Percentiles rank a stretch among this genome's conserved stretches.
phyloP scores from a whole-genome alignment of 768 basidiomycete species.

The Coprinellus aureogranulatus region DNA sequence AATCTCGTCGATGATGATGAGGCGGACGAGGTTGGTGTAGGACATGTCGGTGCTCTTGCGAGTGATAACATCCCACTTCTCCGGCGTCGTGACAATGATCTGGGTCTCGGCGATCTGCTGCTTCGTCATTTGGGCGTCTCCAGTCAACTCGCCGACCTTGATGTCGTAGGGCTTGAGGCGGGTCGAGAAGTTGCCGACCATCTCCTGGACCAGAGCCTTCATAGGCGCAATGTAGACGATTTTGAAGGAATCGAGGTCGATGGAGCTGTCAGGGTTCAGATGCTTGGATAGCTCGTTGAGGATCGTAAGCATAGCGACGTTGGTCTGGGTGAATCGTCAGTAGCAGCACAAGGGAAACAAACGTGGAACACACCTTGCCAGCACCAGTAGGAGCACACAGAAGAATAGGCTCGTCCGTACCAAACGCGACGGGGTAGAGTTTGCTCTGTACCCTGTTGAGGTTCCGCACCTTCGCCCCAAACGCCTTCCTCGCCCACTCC shows the following conservation, averaged over 20 bases:
- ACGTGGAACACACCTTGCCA: slow-evolving; percentile 75
- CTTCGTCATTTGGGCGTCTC: slow-evolving; percentile 97
- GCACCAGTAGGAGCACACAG: slow-evolving; percentile 98
- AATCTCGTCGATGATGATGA: slow-evolving; percentile 98
- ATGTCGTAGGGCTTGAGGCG: slow-evolving; percentile 71
- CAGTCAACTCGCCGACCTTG: slow-evolving; percentile 92
- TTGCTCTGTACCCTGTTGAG: slow-evolving; percentile 94
- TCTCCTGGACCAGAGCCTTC: slow-evolving; percentile 99
- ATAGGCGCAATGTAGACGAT: slow-evolving; percentile 97
- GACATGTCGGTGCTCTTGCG: slow-evolving; percentile 95
- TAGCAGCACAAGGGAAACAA: not conserved
- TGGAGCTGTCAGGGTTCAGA: slow-evolving; percentile 74
- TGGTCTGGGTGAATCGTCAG: slow-evolving; percentile 61
- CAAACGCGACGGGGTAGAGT: slow-evolving; percentile 89
- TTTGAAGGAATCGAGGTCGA: slow-evolving; percentile 90
- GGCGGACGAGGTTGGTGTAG: slow-evolving; percentile 93
- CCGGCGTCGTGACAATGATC: slow-evolving; percentile 97
- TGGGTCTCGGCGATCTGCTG: slow-evolving; percentile 95
- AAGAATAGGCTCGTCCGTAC: slow-evolving; percentile 89
- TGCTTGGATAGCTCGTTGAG: slow-evolving; percentile 87
- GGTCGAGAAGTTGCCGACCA: slow-evolving; percentile 90
- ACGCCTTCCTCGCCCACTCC: slow-evolving; percentile 84
- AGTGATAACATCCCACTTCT: slow-evolving; percentile 99
- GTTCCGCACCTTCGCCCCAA: slow-evolving; percentile 57
- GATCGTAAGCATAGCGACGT: slow-evolving; percentile 94